A percentile compares a stretch with the other conserved stretches of the same genome.
Evolutionary conservation across 225 moss, liverwort and hornwort genomes (phyloP).

Genomic region (Physcomitrellopsis africana): DNA sequence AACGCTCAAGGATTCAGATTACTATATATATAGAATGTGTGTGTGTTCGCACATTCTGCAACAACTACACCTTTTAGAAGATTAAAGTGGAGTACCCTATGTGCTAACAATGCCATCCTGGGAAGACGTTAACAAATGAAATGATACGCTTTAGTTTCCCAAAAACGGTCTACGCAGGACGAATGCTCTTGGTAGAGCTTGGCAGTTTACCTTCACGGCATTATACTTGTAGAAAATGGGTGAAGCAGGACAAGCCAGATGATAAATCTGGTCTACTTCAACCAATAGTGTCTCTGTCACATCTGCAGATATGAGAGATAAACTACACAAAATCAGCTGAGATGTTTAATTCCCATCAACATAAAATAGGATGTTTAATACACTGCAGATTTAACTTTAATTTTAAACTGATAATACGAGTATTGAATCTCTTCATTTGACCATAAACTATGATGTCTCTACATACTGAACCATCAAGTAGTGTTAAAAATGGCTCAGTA

Average conservation of each 20-base stretch:
- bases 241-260: slow-evolving; percentile 77
- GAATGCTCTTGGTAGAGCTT: neutral
- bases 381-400: neutral
- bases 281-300: slow-evolving; percentile 65
- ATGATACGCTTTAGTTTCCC: too few species aligned
- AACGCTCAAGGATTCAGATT: too few species aligned
- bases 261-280: slow-evolving; percentile 80
- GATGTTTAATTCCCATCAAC: neutral
- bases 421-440: neutral
- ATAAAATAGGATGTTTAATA: neutral
- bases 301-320: slow-evolving; percentile 37
- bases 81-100: too few species aligned
- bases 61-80: too few species aligned
- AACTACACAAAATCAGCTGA: neutral
- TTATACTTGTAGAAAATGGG: slow-evolving; percentile 82
- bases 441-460: neutral
- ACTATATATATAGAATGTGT: too few species aligned
- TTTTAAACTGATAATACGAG: neutral
- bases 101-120: too few species aligned
- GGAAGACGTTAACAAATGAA: too few species aligned
- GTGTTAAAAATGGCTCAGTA: neutral
- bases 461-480: neutral
- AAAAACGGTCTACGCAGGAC: neutral
- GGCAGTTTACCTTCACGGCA: slow-evolving; percentile 56
- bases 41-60: too few species aligned